Evolutionary conservation across 805 yeast genomes (phyloP).

Genomic region (Cephaloascus albidus): DNA sequence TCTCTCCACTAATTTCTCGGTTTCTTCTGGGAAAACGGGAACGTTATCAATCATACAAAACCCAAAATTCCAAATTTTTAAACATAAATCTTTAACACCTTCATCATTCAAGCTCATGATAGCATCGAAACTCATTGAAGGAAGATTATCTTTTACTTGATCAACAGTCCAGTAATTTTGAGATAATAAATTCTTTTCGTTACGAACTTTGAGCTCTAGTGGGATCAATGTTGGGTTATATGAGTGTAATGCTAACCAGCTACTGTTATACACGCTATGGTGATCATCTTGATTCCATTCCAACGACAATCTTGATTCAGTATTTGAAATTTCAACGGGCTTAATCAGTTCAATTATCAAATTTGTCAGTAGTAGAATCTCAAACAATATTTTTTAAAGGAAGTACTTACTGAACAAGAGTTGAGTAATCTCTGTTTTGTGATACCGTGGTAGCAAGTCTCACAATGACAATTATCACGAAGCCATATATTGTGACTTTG

Average conservation of each 20-base stretch:
- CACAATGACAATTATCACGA: slow-evolving; percentile 56
- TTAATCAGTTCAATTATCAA: slow-evolving; percentile 9
- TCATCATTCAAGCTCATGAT: slow-evolving; percentile 35
- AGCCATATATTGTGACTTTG: slow-evolving; percentile 47
- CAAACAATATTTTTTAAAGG: slow-evolving; percentile 3
- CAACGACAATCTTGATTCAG: slow-evolving; percentile 8
- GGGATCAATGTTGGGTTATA: slow-evolving; percentile 41
- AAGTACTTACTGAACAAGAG: slow-evolving; percentile 31
- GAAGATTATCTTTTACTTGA: slow-evolving; percentile 27
- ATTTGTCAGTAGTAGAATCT: slow-evolving; percentile 3
- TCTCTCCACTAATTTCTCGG: slow-evolving; percentile 46
- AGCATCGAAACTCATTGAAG: slow-evolving; percentile 36
- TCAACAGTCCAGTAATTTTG: slow-evolving; percentile 35
- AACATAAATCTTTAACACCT: slow-evolving; percentile 47
- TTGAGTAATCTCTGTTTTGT: slow-evolving; percentile 55
- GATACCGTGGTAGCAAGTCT: slow-evolving; percentile 37
- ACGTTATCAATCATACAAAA: slow-evolving; percentile 53
- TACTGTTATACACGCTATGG: slow-evolving; percentile 20
- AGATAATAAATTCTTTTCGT: slow-evolving; percentile 17
- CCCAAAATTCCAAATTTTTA: slow-evolving; percentile 46
- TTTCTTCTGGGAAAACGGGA: slow-evolving; percentile 50
- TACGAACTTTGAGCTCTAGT: slow-evolving; percentile 14
- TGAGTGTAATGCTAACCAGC: slow-evolving; percentile 40
- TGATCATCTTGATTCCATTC: slow-evolving; percentile 33
- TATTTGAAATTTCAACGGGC: slow-evolving; percentile 4